Conservation (phyloP, 2,329 filamentous ascomycete genomes). For the Botrytis fragariae region DNA sequence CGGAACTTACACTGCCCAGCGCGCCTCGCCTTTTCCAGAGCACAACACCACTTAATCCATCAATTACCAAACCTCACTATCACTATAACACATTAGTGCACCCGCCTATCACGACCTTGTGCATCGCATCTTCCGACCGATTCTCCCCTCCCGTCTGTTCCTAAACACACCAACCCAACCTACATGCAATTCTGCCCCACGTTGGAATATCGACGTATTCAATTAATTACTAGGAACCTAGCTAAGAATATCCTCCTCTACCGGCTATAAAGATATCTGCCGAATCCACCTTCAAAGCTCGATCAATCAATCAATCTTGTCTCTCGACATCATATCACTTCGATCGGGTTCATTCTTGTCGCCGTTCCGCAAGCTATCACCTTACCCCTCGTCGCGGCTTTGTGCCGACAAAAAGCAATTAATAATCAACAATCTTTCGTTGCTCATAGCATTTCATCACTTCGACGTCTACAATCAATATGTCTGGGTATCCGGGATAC, state of each 20-base stretch:
- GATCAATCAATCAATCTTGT: background rate
- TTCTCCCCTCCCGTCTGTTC: conserved; percentile 4
- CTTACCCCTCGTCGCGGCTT: conserved; percentile 5
- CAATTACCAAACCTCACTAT: background rate
- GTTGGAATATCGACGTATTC: background rate
- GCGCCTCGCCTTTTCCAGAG: background rate
- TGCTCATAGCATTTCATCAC: background rate
- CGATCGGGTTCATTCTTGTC: conserved; percentile 4
- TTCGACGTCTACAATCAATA: conserved; percentile 35
- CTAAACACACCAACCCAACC: background rate
- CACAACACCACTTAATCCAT: background rate
- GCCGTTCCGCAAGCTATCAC: background rate
- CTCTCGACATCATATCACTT: background rate
- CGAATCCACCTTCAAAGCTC: conserved; percentile 10
- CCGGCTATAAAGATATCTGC: conserved; percentile 16
- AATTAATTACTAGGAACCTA: background rate
- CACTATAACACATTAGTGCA: background rate
- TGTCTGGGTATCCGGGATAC: conserved; percentile 62
- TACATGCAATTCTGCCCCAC: conserved; percentile 1
- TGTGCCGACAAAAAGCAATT: background rate
- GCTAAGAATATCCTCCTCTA: background rate
- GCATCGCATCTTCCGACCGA: conserved; percentile 10
- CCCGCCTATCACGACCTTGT: conserved; percentile 5
- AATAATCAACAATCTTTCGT: background rate
- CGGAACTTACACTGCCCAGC: background rate